A percentile compares a stretch with the other conserved stretches of the same genome.
Conservation (phyloP, 2,329 filamentous ascomycete species). For the Golovinomyces cichoracearum region DNA sequence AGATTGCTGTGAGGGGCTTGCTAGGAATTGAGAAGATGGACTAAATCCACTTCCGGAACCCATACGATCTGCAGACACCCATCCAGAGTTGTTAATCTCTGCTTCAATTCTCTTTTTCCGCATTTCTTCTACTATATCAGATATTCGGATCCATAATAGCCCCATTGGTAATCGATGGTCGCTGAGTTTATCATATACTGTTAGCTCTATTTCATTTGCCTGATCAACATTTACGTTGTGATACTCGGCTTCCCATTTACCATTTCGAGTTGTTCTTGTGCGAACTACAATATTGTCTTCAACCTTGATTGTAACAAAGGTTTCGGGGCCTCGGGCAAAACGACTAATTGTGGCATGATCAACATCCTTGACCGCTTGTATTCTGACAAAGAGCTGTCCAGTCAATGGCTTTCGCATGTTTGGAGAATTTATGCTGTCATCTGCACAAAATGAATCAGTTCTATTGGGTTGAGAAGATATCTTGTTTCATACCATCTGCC, state of each 20-base stretch:
- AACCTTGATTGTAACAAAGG: conserved; percentile 86
- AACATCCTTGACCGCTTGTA: conserved; percentile 76
- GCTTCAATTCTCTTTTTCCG: conserved; percentile 90
- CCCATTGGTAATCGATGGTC: conserved; percentile 82
- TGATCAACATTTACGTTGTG: conserved; percentile 92
- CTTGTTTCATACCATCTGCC: conserved; percentile 40
- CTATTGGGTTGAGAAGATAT: conserved; percentile 1
- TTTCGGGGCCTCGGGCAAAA: conserved; percentile 78
- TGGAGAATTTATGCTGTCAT: conserved; percentile 87
- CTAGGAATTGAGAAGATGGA: conserved; percentile 29
- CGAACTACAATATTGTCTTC: conserved; percentile 79
- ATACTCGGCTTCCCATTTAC: conserved; percentile 74
- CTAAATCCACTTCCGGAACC: conserved; percentile 27
- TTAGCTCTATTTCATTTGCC: conserved; percentile 93
- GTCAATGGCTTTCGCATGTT: conserved; percentile 91
- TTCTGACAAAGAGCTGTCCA: conserved; percentile 62
- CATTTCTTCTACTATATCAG: conserved; percentile 93
- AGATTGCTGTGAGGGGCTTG: conserved; percentile 23
- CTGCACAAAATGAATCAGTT: conserved; percentile 20
- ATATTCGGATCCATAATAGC: conserved; percentile 87
- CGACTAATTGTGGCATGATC: conserved; percentile 65
- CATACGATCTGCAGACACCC: conserved; percentile 96
- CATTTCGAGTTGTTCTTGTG: conserved; percentile 60
- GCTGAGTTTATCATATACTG: conserved; percentile 82
- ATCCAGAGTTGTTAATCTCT: conserved; percentile 79